Evolutionary conservation across 2,329 filamentous ascomycete genomes (phyloP), one percentile per base, ranked within the genome.

Genomic region (Fusarium bulbicola): DNA sequence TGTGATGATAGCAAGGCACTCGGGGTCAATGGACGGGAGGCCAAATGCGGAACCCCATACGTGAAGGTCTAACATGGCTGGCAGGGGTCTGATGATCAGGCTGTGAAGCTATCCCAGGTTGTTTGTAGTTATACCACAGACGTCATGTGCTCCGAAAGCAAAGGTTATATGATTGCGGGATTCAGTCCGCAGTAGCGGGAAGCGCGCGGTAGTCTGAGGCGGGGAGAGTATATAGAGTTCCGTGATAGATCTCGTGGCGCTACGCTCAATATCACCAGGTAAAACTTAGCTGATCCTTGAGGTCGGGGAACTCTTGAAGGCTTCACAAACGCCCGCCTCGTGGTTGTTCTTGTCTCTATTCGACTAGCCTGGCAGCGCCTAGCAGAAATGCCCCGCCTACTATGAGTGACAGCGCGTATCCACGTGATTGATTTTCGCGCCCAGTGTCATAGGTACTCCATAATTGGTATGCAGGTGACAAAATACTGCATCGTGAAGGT

Each of bases 11-110:
- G 95, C 95, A 68, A 97, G 89, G 80, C 95, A 98, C 85, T 97
- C 93, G 50, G 95, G 87, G 79, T 98, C 95, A 77, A 98, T 92
- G 47, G 96, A 98, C 20, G 95, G 92, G 49, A 98, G 89, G 45
- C 91, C 91, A 81, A 97, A 97, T 45, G 93, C 95, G 61, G 94
- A 92, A 56, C 95, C 95, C 92, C 95, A 97, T 79, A 97, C 89
- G 83, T 97, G 93, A 68, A 99, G 89, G 83, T 95, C 90, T 56
- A 84, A 72, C 82, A 83, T 84, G 56, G 52, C 63, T 50, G 63
- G 45, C 46, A 40, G 63, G 68, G 40, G 66, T 47, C 32, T 21
- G 52, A 43, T 36, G 39, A 66, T 63, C 21, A 43, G 53, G 60
- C n/a, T 58, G 56, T 63, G 59, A 66, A 63, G 69, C 43, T 70